Evolutionary conservation across 2,329 filamentous ascomycete genomes (phyloP), one percentile per base, ranked within the genome.

Genomic region (Peltaster fructicola): DNA sequence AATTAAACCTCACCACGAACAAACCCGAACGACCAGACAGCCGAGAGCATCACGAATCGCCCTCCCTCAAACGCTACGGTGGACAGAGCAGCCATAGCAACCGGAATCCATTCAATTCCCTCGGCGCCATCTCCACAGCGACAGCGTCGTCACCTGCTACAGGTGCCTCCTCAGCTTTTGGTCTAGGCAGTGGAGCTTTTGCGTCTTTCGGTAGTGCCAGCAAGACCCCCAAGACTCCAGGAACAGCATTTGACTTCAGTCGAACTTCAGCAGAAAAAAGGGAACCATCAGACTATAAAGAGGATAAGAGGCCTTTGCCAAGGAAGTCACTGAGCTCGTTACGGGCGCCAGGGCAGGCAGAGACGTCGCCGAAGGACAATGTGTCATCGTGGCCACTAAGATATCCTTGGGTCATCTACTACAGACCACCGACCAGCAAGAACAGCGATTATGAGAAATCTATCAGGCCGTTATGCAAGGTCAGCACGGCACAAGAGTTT

Each of bases 381-480:
- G 24, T 34, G n/a, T 30, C 28, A 11, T 27, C 33, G 3, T 56
- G 50, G 50, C 63, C 67, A 31, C 63, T 95, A 41, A 82, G 78
- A 54, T 73, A 81, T 51, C 74, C 73, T 35, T 98, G 88, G 88
- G 74, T 91, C 16, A 81, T 95, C 50, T 95, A 88, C 82, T 98
- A 90, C 55, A 71, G 88, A 31, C 88, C 88, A 18, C 88, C 88
- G 24, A 92, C 90, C 41, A 84, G 81, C 38, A 98, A 98, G 58
- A 88, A 85, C 37, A 85, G 88, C 45, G 85, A 95, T 53, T 98
- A 98, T 52, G 88, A 98, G 52, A 92, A 95, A 55, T 95, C 85
- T 5, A 73, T 91, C 33, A 77, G 88, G 43, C 70, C 82, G 18
- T 71, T 95, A 45, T 85, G 80, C 40, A 67, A 68, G 28, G 79